Base-by-base conservation (phyloP, 2,329 filamentous ascomycete genomes). In the Penicillium palitans region DNA sequence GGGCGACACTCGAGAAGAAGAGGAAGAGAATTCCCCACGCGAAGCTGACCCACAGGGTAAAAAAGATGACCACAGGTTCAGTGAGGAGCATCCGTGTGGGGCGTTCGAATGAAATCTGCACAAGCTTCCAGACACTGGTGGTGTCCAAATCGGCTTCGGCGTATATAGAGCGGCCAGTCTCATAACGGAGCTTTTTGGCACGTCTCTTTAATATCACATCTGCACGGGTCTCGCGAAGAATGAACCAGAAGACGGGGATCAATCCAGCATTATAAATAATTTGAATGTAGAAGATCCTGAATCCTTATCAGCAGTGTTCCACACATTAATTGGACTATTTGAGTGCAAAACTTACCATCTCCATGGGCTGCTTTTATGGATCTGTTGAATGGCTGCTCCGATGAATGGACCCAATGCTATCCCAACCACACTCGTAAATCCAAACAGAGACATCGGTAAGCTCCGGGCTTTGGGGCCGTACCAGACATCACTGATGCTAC, bases 351-450 rank as follows among this genome's bases (percentile, higher is more conserved):
- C 70, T 54, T 65, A 78, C 78, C 78, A 80, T 62, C 76, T 66
- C 78, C 78, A 80, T 1, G 72, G 71, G 8, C 65, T 62, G 1
- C 35, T 54, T 45, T 72, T 72, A 9, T 68, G 68, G 27, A 75
- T 75, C 6, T 71, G 61, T 19, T 76, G 66, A 27, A 78, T 74
- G 0, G 74, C 69, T 35, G 72, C 72, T 3, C 78, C 78, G 15
- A 80, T 71, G 7, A 80, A 77, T 1, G 78, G 79, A 0, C 79
- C 79, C 31, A 79, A 68, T 8, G 73, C 78, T 19, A 80, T 70
- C 1, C 79, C 78, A 12, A 77, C 70, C 6, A 81, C 73, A 33
- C 77, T 72, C 0, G 74, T 76, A 33, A 77, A 76, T 0, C 78
- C 78, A 39, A 77, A 80, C 10, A 80, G 64, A 0, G 76, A 76